Evolutionary conservation across 441 rosid genomes (phyloP), one percentile per base, ranked within the genome.

Genomic region (Pelargonium myrrhifolium): DNA sequence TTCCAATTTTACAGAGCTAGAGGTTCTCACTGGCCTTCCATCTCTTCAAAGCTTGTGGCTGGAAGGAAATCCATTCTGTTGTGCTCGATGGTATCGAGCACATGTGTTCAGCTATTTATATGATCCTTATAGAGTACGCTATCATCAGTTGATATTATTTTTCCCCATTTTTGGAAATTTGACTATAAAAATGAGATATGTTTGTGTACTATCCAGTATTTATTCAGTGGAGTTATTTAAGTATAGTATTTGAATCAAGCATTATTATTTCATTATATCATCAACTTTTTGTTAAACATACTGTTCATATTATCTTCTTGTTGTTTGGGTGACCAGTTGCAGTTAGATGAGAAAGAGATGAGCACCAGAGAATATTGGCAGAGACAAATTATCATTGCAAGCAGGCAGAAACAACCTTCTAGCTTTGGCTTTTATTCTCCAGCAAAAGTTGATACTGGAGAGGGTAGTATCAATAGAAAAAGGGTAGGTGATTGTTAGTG

Each of bases 51-150:
- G 71, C 75, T 74, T 93, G 83, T 93, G 99, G 99, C 75, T 93
- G 81, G 99, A 93, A 83, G 99, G 99, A 71, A 93, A 93, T 76
- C 97, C 99, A 53, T 70, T 93, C 65, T 89, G 97, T 64, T 85
- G 90, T 76, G 84, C 89, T 31, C 82, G 95, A 65, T 93, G 99
- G 96, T 89, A 85, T 72, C 93, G 96, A 68, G 84, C 92, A 35
- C 96, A 91, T 74, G 93, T 91, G 55, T 94, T 87, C 83, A 84
- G 96, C 83, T 85, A 85, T 77, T 78, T 88, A 71, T 55, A 76
- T 75, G 71, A 79, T 76, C 86, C 93, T 53, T 84, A 87, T 64
- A 77, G 71, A 64, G 96, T 94, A 83, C 81, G 88, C 62, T 51
- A 65, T 76, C 63, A 28, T 65, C 47, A 51, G n/a, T n/a, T 62